Base-by-base conservation (phyloP, 768 basidiomycete species). In the Mycena maculata region DNA sequence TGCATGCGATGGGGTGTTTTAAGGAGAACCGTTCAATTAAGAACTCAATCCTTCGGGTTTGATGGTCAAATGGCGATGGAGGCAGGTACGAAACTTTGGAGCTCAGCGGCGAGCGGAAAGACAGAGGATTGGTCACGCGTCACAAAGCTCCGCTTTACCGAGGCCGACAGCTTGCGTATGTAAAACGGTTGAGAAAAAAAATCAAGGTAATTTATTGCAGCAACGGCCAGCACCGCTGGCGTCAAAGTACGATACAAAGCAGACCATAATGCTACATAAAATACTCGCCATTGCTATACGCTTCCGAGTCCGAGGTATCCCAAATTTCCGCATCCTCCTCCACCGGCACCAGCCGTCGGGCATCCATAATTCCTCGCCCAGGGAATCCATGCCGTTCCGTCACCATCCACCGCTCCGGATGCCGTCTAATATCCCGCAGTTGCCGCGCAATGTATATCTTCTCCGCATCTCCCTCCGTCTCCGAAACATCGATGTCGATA, bases 401-500 rank as follows among this genome's bases (percentile, higher is more conserved):
- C 25, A 68, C 38, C 3, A 54, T 25, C 67, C 67, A 68, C 22
- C 67, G 60, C 44, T 63, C 61, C 27, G 67, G 61, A 23, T 68
- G 67, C 3, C 49, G 49, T 33, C 49, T 18, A n/a, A 68, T 59
- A 39, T 68, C 67, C 13, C 67, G 56, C 33, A 68, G 52, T 28
- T 68, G 67, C 18, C 44, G 56, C 18, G 13, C 42, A 18, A 90
- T 85, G 33, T 79, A 87, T 39, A 71, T 73, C 11, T 78, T 76
- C 22, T 85, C 88, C 49, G 83, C 81, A 8, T 72, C 73, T 63
- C 89, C 89, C 42, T 78, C 77, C 16, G 70, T 75, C 61, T 87
- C 82, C 50, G 89, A 76, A 22, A 22, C 6, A 2, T 48, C 61
- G 27, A 68, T 8, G 13, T 77, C 69, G 59, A 92, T 83, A 69